Conservation (phyloP, 176 grass and related monocot species). For the Oryza brachyantha region DNA sequence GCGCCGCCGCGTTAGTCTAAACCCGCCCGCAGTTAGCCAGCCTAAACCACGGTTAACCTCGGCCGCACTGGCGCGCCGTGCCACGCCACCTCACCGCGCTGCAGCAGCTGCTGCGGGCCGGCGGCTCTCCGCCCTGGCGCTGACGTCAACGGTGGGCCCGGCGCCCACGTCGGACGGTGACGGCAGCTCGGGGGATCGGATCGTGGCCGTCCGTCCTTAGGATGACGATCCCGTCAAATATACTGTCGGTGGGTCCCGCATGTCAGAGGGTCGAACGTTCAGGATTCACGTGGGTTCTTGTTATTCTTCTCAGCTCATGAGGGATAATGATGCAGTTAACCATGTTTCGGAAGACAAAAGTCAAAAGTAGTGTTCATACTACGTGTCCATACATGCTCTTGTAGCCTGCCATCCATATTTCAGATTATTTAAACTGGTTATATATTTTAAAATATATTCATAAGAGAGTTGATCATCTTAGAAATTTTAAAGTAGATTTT, state of each 20-base stretch:
- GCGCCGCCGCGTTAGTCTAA: too few relatives aligned
- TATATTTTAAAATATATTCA: too few relatives aligned
- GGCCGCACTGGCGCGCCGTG: too few relatives aligned
- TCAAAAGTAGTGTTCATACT: background rate
- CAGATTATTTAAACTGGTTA: too few relatives aligned
- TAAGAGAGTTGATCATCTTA: too few relatives aligned
- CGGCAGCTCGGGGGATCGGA: background rate
- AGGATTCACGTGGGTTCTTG: background rate
- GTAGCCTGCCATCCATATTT: too few relatives aligned
- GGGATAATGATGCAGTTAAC: background rate
- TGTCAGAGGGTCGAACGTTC: background rate
- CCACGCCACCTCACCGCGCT: too few relatives aligned
- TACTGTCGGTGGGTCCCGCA: background rate
- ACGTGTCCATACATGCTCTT: background rate
- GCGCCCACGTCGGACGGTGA: background rate
- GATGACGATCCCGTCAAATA: background rate
- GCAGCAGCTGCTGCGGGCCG: too few relatives aligned
- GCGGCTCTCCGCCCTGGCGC: background rate
- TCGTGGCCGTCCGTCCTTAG: background rate
- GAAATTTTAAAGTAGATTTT: too few relatives aligned
- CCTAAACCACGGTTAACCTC: too few relatives aligned
- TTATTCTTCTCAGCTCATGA: background rate
- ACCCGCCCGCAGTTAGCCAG: constrained; percentile 10
- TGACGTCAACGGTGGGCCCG: background rate
- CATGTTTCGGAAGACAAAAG: background rate